A percentile compares a stretch with the other conserved stretches of the same genome.
These are phyloP conservation scores for Yarrowia sp. DNA, from an alignment of 805 yeast species.

Conservation along the genomic window DNA sequence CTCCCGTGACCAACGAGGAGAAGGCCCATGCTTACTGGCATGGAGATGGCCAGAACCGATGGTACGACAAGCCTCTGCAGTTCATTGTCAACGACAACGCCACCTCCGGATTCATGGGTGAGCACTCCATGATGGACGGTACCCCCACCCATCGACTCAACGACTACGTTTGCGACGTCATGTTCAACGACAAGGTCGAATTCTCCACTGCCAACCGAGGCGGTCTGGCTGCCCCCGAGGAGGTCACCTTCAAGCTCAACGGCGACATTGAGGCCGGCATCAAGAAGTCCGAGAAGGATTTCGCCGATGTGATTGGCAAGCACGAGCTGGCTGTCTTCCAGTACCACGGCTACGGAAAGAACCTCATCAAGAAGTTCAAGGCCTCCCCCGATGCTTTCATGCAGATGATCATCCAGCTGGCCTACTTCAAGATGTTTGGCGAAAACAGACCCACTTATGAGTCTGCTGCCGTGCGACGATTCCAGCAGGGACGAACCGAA, in stretches of 20 bases:
- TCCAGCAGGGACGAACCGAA: slow-evolving; percentile 88
- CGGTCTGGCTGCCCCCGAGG: slow-evolving; percentile 38
- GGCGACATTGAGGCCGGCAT: slow-evolving; percentile 54
- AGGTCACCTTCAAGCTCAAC: slow-evolving; percentile 53
- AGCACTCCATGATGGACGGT: slow-evolving; percentile 98
- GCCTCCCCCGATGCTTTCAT: slow-evolving; percentile 90
- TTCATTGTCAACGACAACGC: slow-evolving; percentile 80
- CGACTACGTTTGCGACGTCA: slow-evolving; percentile 62
- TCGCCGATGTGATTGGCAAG: slow-evolving; percentile 54
- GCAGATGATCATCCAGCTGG: slow-evolving; percentile 88
- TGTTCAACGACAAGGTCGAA: slow-evolving; percentile 50
- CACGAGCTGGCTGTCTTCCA: slow-evolving; percentile 79
- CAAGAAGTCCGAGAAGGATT: slow-evolving; percentile 53
- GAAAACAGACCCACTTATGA: slow-evolving; percentile 87
- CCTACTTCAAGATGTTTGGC: slow-evolving; percentile 80
- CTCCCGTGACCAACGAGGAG: slow-evolving; percentile 76
- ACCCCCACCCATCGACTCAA: slow-evolving; percentile 89
- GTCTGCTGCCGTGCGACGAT: slow-evolving; percentile 90
- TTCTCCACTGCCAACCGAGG: slow-evolving; percentile 33
- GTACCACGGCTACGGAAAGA: slow-evolving; percentile 82
- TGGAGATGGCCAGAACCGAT: slow-evolving; percentile 90
- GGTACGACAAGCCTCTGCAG: slow-evolving; percentile 88
- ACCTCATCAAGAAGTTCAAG: slow-evolving; percentile 77
- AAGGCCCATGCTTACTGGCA: slow-evolving; percentile 88
- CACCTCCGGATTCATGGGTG: slow-evolving; percentile 89